Evolutionary conservation across 2,329 filamentous ascomycete species (phyloP).

Genomic region (Epichloe elymi): DNA sequence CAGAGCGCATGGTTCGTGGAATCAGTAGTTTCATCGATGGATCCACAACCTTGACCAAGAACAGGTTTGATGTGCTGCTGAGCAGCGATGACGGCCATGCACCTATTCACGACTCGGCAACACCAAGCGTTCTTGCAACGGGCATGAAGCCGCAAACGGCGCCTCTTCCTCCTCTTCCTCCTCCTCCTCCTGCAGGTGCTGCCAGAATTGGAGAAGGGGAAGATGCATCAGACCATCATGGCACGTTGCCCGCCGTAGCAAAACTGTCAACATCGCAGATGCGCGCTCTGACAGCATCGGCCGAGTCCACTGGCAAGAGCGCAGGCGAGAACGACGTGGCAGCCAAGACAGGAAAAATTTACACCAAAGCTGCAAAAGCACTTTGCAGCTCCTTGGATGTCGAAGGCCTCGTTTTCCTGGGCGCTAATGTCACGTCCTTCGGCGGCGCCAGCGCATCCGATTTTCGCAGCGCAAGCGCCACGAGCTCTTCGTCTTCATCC

Average conservation of each 20-base stretch:
- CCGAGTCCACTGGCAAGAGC: not conserved
- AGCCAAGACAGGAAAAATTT: not conserved
- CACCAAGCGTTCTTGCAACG: not conserved
- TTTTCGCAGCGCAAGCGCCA: constrained; percentile 16
- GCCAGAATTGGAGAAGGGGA: not conserved
- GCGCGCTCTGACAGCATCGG: not conserved
- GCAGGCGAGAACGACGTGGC: not conserved
- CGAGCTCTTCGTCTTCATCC: constrained; percentile 6
- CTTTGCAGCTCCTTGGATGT: constrained; percentile 1
- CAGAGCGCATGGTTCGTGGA: constrained; percentile 21
- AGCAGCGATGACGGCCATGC: not conserved
- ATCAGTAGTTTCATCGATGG: constrained; percentile 17
- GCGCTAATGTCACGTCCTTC: not conserved
- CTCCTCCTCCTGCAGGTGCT: not conserved
- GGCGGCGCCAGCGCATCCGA: not conserved
- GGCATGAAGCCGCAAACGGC: not conserved
- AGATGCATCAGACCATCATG: not conserved
- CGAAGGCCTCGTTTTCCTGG: constrained; percentile 1
- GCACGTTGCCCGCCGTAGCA: not conserved
- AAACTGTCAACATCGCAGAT: not conserved
- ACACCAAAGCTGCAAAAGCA: constrained; percentile 1
- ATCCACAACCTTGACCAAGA: not conserved
- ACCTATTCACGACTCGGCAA: constrained; percentile 11
- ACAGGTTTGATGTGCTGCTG: not conserved
- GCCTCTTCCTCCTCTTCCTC: not conserved